Conservation (phyloP, 2,329 filamentous ascomycete species). For the Cytospora mali region DNA sequence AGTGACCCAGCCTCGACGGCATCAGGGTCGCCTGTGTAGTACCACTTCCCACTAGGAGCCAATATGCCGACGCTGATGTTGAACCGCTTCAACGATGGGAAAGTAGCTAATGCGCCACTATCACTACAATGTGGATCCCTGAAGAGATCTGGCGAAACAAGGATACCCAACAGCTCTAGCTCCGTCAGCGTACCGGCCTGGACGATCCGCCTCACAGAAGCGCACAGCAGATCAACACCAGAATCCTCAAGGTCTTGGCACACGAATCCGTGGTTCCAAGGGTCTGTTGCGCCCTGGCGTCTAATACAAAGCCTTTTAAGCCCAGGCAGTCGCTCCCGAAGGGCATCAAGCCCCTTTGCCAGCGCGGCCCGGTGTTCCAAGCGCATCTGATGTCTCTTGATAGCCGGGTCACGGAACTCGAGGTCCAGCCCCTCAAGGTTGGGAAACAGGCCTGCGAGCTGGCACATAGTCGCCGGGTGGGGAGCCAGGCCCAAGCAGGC, state of each 20-base stretch:
- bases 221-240: background rate
- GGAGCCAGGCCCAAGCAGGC: background rate
- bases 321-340: background rate
- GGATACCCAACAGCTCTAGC: background rate
- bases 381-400: background rate
- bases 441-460: background rate
- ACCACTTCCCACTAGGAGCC: background rate
- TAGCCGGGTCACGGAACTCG: background rate
- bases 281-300: background rate
- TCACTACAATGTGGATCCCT: background rate
- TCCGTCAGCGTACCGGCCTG: background rate
- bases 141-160: background rate
- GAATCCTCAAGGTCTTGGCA: background rate
- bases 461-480: background rate
- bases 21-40: background rate
- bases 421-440: background rate
- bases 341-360: background rate
- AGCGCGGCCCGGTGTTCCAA: background rate
- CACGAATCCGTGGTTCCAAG: background rate
- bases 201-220: background rate
- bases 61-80: background rate
- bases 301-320: background rate
- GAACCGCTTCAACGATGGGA: background rate
- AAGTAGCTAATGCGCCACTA: background rate
- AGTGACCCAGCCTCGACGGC: background rate